Base-by-base conservation (phyloP, 371 early-diverging fungal genomes). In the Nematocida ironsii region DNA sequence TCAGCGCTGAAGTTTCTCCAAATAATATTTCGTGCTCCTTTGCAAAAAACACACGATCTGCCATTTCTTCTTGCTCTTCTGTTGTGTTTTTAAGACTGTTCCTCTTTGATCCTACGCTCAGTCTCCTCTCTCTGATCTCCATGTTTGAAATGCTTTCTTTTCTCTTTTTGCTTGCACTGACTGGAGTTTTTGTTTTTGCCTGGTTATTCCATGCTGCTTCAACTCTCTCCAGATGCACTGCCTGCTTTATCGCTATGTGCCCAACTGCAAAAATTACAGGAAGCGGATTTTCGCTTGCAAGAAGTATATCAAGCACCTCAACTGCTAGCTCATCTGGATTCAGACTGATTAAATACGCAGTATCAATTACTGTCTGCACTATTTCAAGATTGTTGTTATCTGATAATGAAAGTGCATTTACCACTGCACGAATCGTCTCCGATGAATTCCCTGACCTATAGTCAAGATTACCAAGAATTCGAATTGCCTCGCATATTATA, bases 11-110 rank as follows among this genome's bases (percentile, higher is more conserved):
- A 18, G 62, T 57, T 50, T 81, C 64, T 40, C 83, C 74, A 84
- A 83, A 86, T 20, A 87, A 50, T 64, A 87, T 82, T 72, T 87
- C 87, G 42, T 84, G 75, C 72, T 87, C 87, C 69, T 84, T 84
- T 42, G 84, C n/a, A 57, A 83, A 84, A 70, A 84, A 85, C 25
- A 87, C 83, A 60, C 82, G 81, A 72, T 86, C 87, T 23, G 82
- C 66, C 68, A 87, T 85, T 74, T 87, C 87, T 68, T 87, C 87
- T 48, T 78, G 71, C 45, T 84, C 83, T 57, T 85, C 80, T 20
- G 58, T 48, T 27, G 83, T 76, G 25, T 69, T 71, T 39, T 76
- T 82, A 13, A 81, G 57, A 68, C 78, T 78, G 44, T 78, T 75
- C 72, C 84, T 83, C 33, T 68, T 72, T 47, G 83, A 83, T 54